Conservation (phyloP, 2,329 filamentous ascomycete species). For the Colletotrichum liriopes region DNA sequence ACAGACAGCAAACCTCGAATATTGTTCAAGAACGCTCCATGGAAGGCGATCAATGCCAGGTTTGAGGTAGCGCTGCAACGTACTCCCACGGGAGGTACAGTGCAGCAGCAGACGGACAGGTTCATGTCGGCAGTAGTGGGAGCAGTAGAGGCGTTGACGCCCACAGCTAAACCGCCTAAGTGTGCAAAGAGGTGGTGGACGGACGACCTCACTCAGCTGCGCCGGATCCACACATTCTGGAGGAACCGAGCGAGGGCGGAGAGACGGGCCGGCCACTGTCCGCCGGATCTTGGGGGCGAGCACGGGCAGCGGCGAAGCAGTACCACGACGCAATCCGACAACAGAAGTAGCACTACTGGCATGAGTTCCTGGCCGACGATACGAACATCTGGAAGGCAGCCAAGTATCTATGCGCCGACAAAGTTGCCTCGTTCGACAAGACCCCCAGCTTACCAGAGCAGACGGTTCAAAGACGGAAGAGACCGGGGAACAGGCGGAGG, state of each 20-base stretch:
- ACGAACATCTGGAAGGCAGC: slow-evolving; percentile 51
- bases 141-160: slow-evolving; percentile 40
- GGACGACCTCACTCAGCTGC: slow-evolving; percentile 49
- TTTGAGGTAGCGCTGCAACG: slow-evolving; percentile 32
- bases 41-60: slow-evolving; percentile 46
- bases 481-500: slow-evolving; percentile 41
- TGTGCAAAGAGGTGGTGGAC: slow-evolving; percentile 52
- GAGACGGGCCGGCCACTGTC: neutral
- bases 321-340: slow-evolving; percentile 5
- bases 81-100: slow-evolving; percentile 46
- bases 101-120: slow-evolving; percentile 24
- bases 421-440: slow-evolving; percentile 46
- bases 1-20: slow-evolving; percentile 35
- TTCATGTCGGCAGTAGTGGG: slow-evolving; percentile 23
- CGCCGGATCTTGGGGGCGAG: neutral
- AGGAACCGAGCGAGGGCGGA: slow-evolving; percentile 47
- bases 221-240: slow-evolving; percentile 48
- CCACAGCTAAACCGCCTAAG: slow-evolving; percentile 46
- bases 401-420: slow-evolving; percentile 47
- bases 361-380: slow-evolving; percentile 18
- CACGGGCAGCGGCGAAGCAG: neutral
- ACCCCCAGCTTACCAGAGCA: slow-evolving; percentile 45
- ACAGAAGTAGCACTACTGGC: neutral
- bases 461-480: slow-evolving; percentile 43
- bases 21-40: slow-evolving; percentile 49